A percentile compares a stretch with the other conserved stretches of the same genome.
Evolutionary conservation across 495 filamentous ascomycete genomes (phyloP).

Genomic region (Lophiostoma macrostomum): DNA sequence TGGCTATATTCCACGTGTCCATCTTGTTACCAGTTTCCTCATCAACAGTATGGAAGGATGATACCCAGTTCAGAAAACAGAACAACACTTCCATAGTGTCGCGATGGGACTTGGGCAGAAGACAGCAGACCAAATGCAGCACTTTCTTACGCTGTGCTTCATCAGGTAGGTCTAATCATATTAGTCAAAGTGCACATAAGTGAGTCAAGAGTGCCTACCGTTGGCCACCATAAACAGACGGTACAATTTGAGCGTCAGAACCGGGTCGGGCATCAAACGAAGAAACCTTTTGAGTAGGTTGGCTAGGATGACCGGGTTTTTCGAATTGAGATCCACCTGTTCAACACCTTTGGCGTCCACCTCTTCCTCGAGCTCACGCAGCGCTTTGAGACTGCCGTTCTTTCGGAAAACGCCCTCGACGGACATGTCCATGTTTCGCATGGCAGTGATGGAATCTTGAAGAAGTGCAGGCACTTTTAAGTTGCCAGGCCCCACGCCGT

Average conservation of each 20-base stretch:
- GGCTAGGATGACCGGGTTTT: constrained; percentile 88
- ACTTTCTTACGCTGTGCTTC: constrained; percentile 77
- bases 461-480: constrained; percentile 84
- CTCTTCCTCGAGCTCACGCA: constrained; percentile 76
- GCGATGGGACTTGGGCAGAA: constrained; percentile 87
- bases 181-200: not conserved
- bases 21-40: constrained; percentile 94
- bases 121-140: constrained; percentile 87
- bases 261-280: constrained; percentile 87
- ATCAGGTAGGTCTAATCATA: constrained; percentile 69
- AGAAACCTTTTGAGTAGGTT: constrained; percentile 95
- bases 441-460: constrained; percentile 86
- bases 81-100: constrained; percentile 95
- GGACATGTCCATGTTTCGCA: constrained; percentile 98
- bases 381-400: constrained; percentile 92
- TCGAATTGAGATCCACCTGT: constrained; percentile 74
- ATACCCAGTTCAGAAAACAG: constrained; percentile 95
- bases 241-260: constrained; percentile 94
- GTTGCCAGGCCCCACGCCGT: constrained; percentile 88
- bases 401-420: constrained; percentile 99
- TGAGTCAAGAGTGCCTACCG: constrained; percentile 51
- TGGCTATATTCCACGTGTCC: constrained; percentile 97
- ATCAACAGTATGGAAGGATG: constrained; percentile 94
- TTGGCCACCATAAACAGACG: constrained; percentile 84
- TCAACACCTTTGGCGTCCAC: constrained; percentile 80